phyloP scores from a whole-genome alignment of 129 eudicot genomes.

The Flaveria linearis region DNA sequence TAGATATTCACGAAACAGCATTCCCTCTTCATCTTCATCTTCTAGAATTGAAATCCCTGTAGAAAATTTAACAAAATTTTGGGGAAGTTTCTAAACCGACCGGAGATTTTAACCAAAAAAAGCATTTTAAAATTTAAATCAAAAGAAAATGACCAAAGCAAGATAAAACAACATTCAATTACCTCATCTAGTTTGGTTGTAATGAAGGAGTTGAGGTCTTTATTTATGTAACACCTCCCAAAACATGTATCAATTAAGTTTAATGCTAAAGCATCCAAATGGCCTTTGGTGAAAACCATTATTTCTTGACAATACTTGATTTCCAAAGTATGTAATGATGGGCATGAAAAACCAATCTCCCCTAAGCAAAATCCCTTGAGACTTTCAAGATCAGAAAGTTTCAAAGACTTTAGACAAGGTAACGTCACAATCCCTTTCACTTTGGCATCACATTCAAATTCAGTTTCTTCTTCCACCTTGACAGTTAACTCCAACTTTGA shows the following conservation, averaged over 20 bases:
- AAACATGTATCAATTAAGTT: not conserved
- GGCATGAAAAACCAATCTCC: not conserved
- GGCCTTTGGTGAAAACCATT: not conserved
- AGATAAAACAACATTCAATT: not conserved
- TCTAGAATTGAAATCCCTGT: no score
- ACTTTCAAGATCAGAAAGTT: not conserved
- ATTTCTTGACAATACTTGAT: not conserved
- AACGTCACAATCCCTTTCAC: conserved; percentile 1
- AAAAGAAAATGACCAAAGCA: not conserved
- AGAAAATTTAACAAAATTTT: no score
- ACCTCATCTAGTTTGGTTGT: not conserved
- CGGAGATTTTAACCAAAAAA: no score
- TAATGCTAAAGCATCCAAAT: not conserved
- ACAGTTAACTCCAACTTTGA: no score
- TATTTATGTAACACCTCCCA: not conserved
- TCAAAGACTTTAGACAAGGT: conserved; percentile 1
- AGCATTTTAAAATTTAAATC: not conserved
- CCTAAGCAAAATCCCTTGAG: conserved; percentile 2
- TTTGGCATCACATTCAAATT: not conserved
- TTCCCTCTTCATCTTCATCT: no score
- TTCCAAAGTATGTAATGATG: conserved; percentile 3
- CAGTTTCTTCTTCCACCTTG: no score
- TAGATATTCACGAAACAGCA: not conserved
- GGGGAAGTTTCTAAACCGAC: no score
- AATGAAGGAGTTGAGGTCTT: not conserved